Evolutionary conservation across 192 early-diverging fungal genomes (phyloP).

Genomic region (Phycomyces blakesleeanus): DNA sequence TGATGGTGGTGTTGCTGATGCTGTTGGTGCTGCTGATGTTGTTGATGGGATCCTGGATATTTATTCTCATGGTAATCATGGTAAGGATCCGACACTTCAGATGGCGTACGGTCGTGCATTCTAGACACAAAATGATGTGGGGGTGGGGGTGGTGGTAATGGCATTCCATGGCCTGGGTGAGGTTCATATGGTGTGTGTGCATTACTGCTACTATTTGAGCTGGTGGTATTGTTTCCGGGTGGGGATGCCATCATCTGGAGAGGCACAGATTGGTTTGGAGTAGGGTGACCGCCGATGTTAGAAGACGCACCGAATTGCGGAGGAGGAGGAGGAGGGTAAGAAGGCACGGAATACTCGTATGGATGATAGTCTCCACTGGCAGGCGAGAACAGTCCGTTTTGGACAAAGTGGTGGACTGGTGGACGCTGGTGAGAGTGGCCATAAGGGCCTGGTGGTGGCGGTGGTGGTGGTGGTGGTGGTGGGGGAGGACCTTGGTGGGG

Average conservation of each 20-base stretch:
- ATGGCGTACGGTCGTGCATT: no score
- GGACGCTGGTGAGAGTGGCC: slow-evolving; percentile 13
- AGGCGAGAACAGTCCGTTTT: slow-evolving; percentile 1
- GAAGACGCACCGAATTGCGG: no score
- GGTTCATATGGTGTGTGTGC: no score
- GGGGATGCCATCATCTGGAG: background rate
- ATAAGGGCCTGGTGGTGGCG: slow-evolving; percentile 7
- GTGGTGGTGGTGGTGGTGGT: background rate
- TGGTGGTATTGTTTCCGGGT: background rate
- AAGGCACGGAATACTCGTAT: background rate
- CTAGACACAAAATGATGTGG: no score
- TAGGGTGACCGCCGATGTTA: no score
- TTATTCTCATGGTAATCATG: background rate
- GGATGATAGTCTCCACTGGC: slow-evolving; percentile 4
- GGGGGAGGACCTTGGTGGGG: background rate
- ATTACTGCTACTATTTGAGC: background rate
- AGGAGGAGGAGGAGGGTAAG: no score
- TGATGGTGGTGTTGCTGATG: slow-evolving; percentile 4
- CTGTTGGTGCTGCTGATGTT: slow-evolving; percentile 1
- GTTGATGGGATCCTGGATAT: background rate
- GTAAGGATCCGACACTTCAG: no score
- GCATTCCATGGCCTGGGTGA: no score
- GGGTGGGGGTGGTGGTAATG: no score
- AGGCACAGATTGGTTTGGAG: background rate
- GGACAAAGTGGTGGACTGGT: slow-evolving; percentile 11